Evolutionary conservation across 352 stramenopile genomes (phyloP).

Genomic region (Phytophthora nicotianae): DNA sequence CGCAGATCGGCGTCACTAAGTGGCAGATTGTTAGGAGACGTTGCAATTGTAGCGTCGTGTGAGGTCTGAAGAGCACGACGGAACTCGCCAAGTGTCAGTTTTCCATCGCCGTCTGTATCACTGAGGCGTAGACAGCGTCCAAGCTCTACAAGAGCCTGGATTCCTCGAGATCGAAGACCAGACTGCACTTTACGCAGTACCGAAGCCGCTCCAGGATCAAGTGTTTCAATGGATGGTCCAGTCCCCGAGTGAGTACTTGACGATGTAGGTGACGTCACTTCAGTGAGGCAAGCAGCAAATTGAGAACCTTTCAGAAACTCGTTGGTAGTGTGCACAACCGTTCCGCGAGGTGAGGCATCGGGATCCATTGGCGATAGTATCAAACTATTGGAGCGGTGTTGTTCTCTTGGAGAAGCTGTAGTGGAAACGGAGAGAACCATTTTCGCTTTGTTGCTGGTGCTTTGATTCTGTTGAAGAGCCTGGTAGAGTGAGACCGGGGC

Average conservation of each 20-base stretch:
- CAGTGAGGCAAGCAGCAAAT: slow-evolving; percentile 65
- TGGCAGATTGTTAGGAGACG: slow-evolving; percentile 17
- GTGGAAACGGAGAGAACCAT: slow-evolving; percentile 41
- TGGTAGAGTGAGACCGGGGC: slow-evolving; percentile 56
- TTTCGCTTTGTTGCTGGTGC: slow-evolving; percentile 26
- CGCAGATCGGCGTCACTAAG: slow-evolving; percentile 77
- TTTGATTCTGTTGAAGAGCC: slow-evolving; percentile 53
- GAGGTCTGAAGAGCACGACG: slow-evolving; percentile 62
- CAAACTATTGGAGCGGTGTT: slow-evolving; percentile 19
- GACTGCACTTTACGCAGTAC: slow-evolving; percentile 57
- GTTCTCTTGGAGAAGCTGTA: slow-evolving; percentile 26
- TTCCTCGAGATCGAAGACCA: slow-evolving; percentile 56
- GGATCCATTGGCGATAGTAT: slow-evolving; percentile 16
- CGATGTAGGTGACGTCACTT: slow-evolving; percentile 41
- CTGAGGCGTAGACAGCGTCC: slow-evolving; percentile 69
- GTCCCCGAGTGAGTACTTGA: slow-evolving; percentile 17
- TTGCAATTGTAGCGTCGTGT: slow-evolving; percentile 32
- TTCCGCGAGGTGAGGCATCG: slow-evolving; percentile 44
- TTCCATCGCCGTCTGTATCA: slow-evolving; percentile 69
- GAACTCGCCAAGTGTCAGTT: slow-evolving; percentile 80
- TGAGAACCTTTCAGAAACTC: slow-evolving; percentile 76
- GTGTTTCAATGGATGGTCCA: slow-evolving; percentile 15
- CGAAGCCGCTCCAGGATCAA: slow-evolving; percentile 63
- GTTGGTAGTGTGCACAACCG: slow-evolving; percentile 42
- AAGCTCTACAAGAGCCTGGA: slow-evolving; percentile 68